Evolutionary conservation across 768 basidiomycete species (phyloP), one percentile per base, ranked within the genome.

Genomic region (Auriscalpium microsporum): DNA sequence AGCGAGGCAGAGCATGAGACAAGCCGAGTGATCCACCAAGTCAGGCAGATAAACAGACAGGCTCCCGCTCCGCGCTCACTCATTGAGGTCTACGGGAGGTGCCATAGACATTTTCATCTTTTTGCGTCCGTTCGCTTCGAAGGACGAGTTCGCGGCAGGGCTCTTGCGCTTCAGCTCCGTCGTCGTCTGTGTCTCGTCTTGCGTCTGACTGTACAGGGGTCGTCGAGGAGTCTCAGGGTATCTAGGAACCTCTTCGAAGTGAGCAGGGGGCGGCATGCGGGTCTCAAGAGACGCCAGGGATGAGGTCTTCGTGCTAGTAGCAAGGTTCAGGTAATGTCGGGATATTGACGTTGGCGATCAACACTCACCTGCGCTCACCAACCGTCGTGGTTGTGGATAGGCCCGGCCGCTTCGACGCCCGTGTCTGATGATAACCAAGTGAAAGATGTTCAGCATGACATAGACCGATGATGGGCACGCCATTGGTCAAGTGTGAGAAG

Each of bases 51-150:
- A 35, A 10, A 50, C 13, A 48, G 48, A 23, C 19, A 19, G 10
- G 21, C 4, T 13, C 36, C 1, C 2, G 21, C 4, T 13, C 36
- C 1, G 13, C 10, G 37, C 13, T 62, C 69, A 90, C 68, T 90
- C 87, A 35, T 85, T 87, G 4, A 90, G 78, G 69, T 90, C 86
- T 58, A 91, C 79, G 49, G 78, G 81, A 55, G 75, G 67, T 42
- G 81, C 80, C 42, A 90, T 69, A 14, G 87, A 91, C 49, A 90
- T 78, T 71, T 90, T 91, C 57, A 82, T 62, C 64, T 79, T 87
- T 73, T 88, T 90, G 60, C 59, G 66, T 10, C 70, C 69, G 50
- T 70, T 57, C 33, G 45, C 65, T n/a, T 58, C 64, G 23, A 47
- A 45, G 47, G 44, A 60, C 17, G 48, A 57, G 44, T 54, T 61